Base-by-base conservation (phyloP, 805 yeast genomes). In the Barnettozyma wickerhamii region DNA sequence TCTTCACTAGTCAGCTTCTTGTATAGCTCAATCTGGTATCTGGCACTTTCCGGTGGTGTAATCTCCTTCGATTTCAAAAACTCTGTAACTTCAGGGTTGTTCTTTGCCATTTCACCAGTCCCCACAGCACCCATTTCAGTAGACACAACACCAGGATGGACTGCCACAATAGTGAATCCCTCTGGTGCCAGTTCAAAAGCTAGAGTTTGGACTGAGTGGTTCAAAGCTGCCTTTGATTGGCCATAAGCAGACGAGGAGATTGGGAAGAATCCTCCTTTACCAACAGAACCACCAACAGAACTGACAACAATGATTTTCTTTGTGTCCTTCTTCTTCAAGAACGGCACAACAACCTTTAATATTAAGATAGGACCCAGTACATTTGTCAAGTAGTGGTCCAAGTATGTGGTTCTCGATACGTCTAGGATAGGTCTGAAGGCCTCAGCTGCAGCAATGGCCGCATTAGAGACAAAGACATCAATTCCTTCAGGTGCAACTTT, bases 91-190 rank as follows among this genome's bases (percentile, higher is more conserved):
- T 32, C 41, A n/a, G 41, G 41, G 9, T n/a, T n/a, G n/a, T 4
- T 26, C 19, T 32, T 27, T 2, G 14, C 59, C 9, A 29, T 12
- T 6, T 12, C 26, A 10, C 15, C 37, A 15, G 39, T 20, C 18
- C 32, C 10, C 1, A 27, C 30, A 31, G 39, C 39, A 6, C 56
- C 60, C 62, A 61, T 57, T 33, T 67, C 70, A 24, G 66, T 63
- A n/a, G 39, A 15, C 10, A 68, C 71, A 13, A 56, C 30, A 29
- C 74, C 72, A 0, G 75, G 75, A 37, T 65, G 67, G 10, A 66
- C 15, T n/a, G 65, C 48, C 19, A 64, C 45, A 32, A 60, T 52
- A 7, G 50, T 56, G 42, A 58, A 63, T 2, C 55, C 60, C 31
- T 60, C 57, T 5, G 28, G 37, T 14, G 34, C 39, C 20, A 57